phyloP scores from a whole-genome alignment of 345 rosid species.

The Hibiscus syriacus region DNA sequence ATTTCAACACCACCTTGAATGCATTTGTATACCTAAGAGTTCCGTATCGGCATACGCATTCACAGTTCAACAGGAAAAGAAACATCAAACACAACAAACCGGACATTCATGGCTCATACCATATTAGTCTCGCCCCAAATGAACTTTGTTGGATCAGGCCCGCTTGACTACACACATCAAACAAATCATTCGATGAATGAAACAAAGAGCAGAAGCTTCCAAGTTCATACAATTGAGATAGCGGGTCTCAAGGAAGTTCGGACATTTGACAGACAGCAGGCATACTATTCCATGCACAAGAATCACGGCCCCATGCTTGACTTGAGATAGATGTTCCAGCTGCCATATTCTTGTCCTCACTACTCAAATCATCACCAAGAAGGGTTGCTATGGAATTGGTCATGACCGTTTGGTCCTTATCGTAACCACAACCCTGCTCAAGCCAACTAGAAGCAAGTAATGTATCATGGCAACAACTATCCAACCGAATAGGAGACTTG shows the following conservation, averaged over 20 bases:
- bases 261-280: slow-evolving; percentile 71
- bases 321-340: slow-evolving; percentile 34
- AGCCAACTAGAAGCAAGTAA: slow-evolving; percentile 73
- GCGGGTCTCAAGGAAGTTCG: slow-evolving; percentile 39
- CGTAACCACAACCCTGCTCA: slow-evolving; percentile 45
- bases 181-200: slow-evolving; percentile 9
- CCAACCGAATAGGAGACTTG: too few relatives aligned
- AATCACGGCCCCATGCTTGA: slow-evolving; percentile 60
- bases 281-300: slow-evolving; percentile 79
- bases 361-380: slow-evolving; percentile 67
- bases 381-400: slow-evolving; percentile 54
- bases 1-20: not conserved
- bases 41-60: slow-evolving; percentile 2
- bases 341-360: slow-evolving; percentile 48
- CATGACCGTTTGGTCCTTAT: slow-evolving; percentile 48
- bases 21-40: not conserved
- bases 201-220: not conserved
- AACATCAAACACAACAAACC: slow-evolving; percentile 10
- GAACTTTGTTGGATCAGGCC: not conserved
- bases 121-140: not conserved
- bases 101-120: not conserved
- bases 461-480: slow-evolving; percentile 44
- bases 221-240: slow-evolving; percentile 9
- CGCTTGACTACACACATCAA: not conserved
- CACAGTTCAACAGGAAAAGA: not conserved